Base-by-base conservation (phyloP, 495 filamentous ascomycete species). In the Tirmania nivea region DNA sequence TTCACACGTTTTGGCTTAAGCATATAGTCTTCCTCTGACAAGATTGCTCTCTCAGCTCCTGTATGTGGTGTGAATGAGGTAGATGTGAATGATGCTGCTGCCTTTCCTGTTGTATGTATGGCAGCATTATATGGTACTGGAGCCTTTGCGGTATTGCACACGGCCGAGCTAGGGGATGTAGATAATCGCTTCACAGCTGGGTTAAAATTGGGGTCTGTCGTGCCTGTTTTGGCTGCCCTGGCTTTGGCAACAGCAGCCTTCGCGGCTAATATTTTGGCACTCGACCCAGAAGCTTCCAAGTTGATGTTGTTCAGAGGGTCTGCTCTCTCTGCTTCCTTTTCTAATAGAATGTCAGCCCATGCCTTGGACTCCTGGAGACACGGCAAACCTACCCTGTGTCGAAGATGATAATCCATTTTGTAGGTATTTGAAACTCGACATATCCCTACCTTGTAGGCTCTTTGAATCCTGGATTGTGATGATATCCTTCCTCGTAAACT, bases 401-500 rank as follows among this genome's bases (percentile, higher is more conserved):
- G 85, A 65, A 0, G 78, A 77, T 3, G 73, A 78, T 53, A 79
- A 75, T 10, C 90, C 92, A 50, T 94, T 85, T 59, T 87, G 77
- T 47, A 96, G 65, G 62, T 88, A 88, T 58, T 92, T 86, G 72
- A 94, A 99, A 48, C 80, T 75, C 68, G 78, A 85, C 54, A 96
- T 72, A 61, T 99, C 83, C 61, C 92, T 69, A 49, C 77, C 77
- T 49, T 79, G 80, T 51, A 93, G 72, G 65, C 95, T 94, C 63
- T 94, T 86, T 34, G 90, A 92, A 66, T 99, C 92, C 66, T 99
- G 90, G 7, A 99, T 69, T 0, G 86, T 94, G 64, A 99, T 88
- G 60, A 99, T 89, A 65, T 99, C 90, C 60, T 83, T 85, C 53
- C 92, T 77, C 45, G 74, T 73, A 60, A 99, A 99, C 56, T 89